Conservation (phyloP, 2,329 filamentous ascomycete species). For the Ophiostoma populinum region DNA sequence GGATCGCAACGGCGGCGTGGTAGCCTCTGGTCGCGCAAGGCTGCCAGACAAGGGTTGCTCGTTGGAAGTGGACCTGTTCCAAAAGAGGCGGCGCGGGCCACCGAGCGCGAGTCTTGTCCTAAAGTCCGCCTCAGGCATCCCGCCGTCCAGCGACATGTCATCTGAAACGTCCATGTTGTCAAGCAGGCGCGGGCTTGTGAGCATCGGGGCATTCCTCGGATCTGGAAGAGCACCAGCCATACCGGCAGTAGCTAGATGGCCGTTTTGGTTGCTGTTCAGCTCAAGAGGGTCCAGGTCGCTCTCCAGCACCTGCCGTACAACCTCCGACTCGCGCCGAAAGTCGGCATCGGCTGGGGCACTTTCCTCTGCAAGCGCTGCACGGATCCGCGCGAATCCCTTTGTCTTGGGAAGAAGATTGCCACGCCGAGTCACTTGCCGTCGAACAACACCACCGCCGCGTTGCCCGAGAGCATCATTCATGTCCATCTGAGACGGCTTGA, state of each 20-base stretch:
- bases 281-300: conserved; percentile 52
- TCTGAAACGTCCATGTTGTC: conserved; percentile 50
- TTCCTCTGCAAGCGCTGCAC: conserved; percentile 79
- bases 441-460: conserved; percentile 68
- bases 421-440: conserved; percentile 66
- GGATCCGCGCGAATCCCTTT: conserved; percentile 85
- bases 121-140: no score
- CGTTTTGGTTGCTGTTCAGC: background rate
- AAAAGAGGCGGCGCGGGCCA: conserved; percentile 53
- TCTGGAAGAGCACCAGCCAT: background rate
- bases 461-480: conserved; percentile 31
- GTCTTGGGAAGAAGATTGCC: conserved; percentile 91
- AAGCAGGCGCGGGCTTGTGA: conserved; percentile 40
- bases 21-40: conserved; percentile 25
- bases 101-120: no score
- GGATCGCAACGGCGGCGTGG: conserved; percentile 3
- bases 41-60: conserved; percentile 25
- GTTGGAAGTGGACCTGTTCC: conserved; percentile 37
- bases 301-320: conserved; percentile 87
- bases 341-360: conserved; percentile 75
- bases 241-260: conserved; percentile 12
- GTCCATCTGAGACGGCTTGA: conserved; percentile 26
- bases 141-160: conserved; percentile 42
- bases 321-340: conserved; percentile 78
- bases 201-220: conserved; percentile 16